Evolutionary conservation across 2,329 filamentous ascomycete genomes (phyloP), one percentile per base, ranked within the genome.

Genomic region (Fusarium transvaalense): DNA sequence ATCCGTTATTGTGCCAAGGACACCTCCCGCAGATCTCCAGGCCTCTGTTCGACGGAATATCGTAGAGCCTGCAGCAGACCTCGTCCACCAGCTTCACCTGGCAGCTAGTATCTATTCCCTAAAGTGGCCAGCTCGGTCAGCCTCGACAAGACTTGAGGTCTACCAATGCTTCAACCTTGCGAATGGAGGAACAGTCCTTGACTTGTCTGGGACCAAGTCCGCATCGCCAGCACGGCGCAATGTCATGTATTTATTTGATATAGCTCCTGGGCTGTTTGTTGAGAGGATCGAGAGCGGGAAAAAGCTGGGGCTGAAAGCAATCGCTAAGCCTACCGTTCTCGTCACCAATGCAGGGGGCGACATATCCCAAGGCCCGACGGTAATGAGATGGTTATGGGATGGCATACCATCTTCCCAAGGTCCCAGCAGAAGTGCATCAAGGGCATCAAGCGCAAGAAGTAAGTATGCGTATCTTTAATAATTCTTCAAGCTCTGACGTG

Each of bases 151-250:
- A 32, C 62, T 80, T 3, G 78, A 80, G 56, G 75, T 78, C 12
- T 80, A 80, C 54, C 78, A 80, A 46, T 80, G 78, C 53, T 64
- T 77, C 47, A 77, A 80, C 51, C 71, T 80, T 31, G 76, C 78
- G 5, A 76, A 66, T 38, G 74, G 72, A 5, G 78, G 78, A 6
- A 43, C 69, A 23, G 38, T 72, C 10, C 52, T 79, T 17, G 75
- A 78, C 32, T 69, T 79, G 10, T 63, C 66, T 50, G 76, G 73
- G 21, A 77, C 76, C 6, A 72, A 61, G n/a, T 68, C 74, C 27
- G 68, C 56, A 14, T 79, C 77, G 3, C 47, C 75, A 21, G 56
- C 71, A 4, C 74, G 78, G 15, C 71, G 71, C 21, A 74, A 76
- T 23, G 74, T 78, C 14, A 74, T 74, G 15, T 80, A 80, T 53